Base-by-base conservation (phyloP, 805 yeast species). In the Priceomyces medius region DNA sequence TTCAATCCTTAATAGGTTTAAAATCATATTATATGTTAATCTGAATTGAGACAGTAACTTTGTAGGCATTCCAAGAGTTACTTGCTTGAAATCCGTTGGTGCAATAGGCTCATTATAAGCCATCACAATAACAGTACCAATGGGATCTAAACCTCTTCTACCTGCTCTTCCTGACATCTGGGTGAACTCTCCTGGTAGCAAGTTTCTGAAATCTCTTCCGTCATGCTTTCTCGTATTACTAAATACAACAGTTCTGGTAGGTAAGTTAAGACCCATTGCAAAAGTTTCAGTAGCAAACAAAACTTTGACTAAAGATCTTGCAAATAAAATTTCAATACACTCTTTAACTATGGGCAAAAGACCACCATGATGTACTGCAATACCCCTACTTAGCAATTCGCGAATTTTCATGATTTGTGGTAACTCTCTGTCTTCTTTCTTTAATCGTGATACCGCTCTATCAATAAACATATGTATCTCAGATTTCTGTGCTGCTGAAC, bases 111-210 rank as follows among this genome's bases (percentile, higher is more conserved):
- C 77, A 37, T 77, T 81, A 54, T 83, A 86, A 2, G 95, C 74
- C 95, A 93, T 88, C 5, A 90, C 80, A 47, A 93, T 88, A 9
- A 93, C 99, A 0, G 97, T 91, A 57, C 99, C 99, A 0, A 86
- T 88, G 16, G 81, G 68, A 68, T 93, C 99, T 49, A 93, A 68
- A 26, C 99, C 99, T 71, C 99, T 81, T 67, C 99, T 81, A 45
- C 99, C 99, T 0, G 99, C 99, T 63, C 99, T 79, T 34, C 99
- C 99, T 0, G 97, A 90, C 99, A 93, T 93, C 65, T 91, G 99
- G 0, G 98, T 93, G 59, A 91, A 93, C 61, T 93, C 99, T 41
- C 99, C 99, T 0, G 99, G 97, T 7, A 84, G 74, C 45, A 93
- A 71, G 55, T 84, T 79, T 63, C 99, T 76, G 63, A 88, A 81